These are phyloP conservation scores for Phytophthora palmivora DNA, from an alignment of 352 stramenopile species.

Conservation along the genomic window DNA sequence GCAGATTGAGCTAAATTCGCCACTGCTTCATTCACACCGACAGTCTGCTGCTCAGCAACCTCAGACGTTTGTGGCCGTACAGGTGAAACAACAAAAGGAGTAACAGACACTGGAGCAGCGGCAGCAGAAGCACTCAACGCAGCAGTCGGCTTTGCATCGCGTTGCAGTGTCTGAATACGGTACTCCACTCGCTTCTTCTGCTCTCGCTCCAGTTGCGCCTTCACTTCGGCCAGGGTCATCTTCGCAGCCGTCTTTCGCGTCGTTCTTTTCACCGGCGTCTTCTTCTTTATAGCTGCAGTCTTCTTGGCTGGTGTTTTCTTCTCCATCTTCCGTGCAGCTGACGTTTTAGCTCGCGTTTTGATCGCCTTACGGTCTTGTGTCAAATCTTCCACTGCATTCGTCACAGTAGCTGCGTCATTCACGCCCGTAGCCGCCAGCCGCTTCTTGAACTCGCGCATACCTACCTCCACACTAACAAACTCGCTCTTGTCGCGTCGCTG, in stretches of 20 bases:
- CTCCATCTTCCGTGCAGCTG: conserved; percentile 1
- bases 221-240: conserved; percentile 52
- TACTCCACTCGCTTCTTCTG: conserved; percentile 60
- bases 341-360: neutral
- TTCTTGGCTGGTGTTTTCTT: neutral
- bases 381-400: conserved; percentile 22
- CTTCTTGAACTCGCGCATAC: conserved; percentile 74
- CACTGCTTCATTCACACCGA: neutral
- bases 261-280: conserved; percentile 8
- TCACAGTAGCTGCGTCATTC: neutral
- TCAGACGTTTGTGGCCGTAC: neutral
- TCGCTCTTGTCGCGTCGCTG: conserved; percentile 58
- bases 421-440: conserved; percentile 40
- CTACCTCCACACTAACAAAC: conserved; percentile 78
- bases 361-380: conserved; percentile 22
- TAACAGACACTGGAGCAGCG: no score
- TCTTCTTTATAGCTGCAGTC: neutral
- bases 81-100: neutral
- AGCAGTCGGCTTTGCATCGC: conserved; percentile 1
- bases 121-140: conserved; percentile 1
- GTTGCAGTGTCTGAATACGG: conserved; percentile 56
- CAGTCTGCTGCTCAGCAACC: neutral
- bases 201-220: conserved; percentile 50
- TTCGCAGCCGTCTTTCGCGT: conserved; percentile 3
- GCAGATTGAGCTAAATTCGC: neutral